Conservation (phyloP, 2,329 filamentous ascomycete species). For the Plectosphaerella cucumerina region DNA sequence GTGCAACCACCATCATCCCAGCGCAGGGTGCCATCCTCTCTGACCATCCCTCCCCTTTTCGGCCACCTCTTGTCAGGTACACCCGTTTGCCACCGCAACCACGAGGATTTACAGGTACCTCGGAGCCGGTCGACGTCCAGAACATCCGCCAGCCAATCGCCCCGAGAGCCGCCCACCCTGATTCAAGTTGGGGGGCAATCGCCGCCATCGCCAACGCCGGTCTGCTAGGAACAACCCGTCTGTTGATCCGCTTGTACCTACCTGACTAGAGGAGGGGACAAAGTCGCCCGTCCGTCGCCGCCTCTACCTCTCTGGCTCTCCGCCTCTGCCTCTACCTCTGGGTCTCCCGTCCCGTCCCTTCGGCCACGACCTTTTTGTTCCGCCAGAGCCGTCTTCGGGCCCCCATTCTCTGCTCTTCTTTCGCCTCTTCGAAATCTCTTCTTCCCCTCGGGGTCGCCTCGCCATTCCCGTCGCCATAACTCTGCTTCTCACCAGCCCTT, state of each 20-base stretch:
- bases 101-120: not conserved
- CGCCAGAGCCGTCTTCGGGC: too few relatives aligned
- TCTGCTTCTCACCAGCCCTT: not conserved
- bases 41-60: not conserved
- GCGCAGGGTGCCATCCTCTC: not conserved
- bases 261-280: not conserved
- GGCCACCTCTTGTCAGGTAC: conserved; percentile 1
- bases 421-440: conserved; percentile 2
- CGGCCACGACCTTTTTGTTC: not conserved
- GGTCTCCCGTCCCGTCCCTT: not conserved
- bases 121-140: not conserved
- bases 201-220: not conserved
- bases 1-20: not conserved
- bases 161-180: not conserved
- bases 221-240: not conserved
- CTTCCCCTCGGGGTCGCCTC: not conserved
- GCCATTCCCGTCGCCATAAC: not conserved
- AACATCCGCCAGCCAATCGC: not conserved
- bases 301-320: not conserved
- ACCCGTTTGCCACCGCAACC: not conserved
- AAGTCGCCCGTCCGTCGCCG: not conserved
- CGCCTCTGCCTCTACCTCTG: not conserved
- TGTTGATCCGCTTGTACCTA: not conserved
- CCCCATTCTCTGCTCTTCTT: not conserved
- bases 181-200: not conserved